Conservation (phyloP, 805 yeast species). For the Nematodospora valgi region DNA sequence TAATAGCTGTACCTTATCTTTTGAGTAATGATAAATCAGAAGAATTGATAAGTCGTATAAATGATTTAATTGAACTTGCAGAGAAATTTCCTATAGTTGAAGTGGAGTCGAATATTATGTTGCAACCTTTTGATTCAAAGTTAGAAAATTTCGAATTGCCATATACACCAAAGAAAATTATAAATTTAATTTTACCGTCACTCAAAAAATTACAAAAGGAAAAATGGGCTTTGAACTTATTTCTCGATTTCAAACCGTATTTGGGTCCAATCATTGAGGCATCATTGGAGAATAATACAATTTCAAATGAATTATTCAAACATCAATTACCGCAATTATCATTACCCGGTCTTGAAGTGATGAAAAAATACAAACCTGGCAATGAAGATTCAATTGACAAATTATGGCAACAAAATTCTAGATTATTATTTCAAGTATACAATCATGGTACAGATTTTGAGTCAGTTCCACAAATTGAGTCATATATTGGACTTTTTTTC, state of each 20-base stretch:
- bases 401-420: slow-evolving; percentile 60
- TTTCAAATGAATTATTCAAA: slow-evolving; percentile 37
- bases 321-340: slow-evolving; percentile 39
- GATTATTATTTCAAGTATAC: slow-evolving; percentile 61
- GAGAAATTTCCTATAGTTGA: slow-evolving; percentile 31
- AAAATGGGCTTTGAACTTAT: slow-evolving; percentile 40
- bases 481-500: slow-evolving; percentile 49
- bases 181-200: slow-evolving; percentile 52
- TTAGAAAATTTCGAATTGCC: slow-evolving; percentile 38
- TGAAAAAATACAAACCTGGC: slow-evolving; percentile 18
- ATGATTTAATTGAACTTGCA: slow-evolving; percentile 47
- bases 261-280: slow-evolving; percentile 31
- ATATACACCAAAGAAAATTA: slow-evolving; percentile 47
- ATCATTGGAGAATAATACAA: slow-evolving; percentile 30
- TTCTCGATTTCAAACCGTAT: slow-evolving; percentile 29
- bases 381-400: slow-evolving; percentile 44
- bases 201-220: slow-evolving; percentile 28
- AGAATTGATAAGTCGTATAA: slow-evolving; percentile 23
- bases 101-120: slow-evolving; percentile 10
- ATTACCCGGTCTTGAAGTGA: slow-evolving; percentile 22
- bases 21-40: slow-evolving; percentile 40
- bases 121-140: slow-evolving; percentile 38
- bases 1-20: slow-evolving; percentile 64
- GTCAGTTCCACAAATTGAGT: slow-evolving; percentile 47
- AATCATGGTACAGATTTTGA: slow-evolving; percentile 51